A percentile compares a stretch with the other conserved stretches of the same genome.
phyloP scores from a whole-genome alignment of 1,139 yeast genomes.

The Wickerhamomyces sp. region DNA sequence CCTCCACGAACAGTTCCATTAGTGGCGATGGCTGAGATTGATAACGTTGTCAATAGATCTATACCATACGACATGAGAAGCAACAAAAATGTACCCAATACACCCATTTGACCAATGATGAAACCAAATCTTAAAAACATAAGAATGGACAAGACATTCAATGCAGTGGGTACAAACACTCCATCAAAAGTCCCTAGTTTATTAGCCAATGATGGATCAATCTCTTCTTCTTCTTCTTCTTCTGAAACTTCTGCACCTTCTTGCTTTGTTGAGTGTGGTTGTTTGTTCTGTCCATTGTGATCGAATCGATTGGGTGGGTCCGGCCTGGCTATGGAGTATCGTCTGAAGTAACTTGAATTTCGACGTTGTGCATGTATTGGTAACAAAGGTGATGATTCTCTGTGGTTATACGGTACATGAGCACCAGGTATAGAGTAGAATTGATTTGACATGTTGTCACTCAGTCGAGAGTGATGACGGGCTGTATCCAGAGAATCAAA shows the following conservation, averaged over 20 bases:
- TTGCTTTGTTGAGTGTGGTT: not conserved
- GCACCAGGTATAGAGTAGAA: conserved; percentile 30
- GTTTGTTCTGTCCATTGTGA: not conserved
- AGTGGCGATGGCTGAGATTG: conserved; percentile 75
- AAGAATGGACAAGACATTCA: conserved; percentile 72
- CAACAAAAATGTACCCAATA: conserved; percentile 54
- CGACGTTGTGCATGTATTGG: conserved; percentile 4
- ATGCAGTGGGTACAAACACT: conserved; percentile 70
- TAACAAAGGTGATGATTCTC: conserved; percentile 24
- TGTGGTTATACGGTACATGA: conserved; percentile 23
- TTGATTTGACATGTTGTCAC: conserved; percentile 5
- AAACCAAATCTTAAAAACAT: conserved; percentile 81
- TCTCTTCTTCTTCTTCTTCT: not conserved
- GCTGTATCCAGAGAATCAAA: not conserved
- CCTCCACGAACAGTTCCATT: conserved; percentile 83
- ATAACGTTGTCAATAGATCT: conserved; percentile 63
- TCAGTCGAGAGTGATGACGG: not conserved
- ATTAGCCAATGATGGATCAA: conserved; percentile 4
- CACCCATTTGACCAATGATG: conserved; percentile 74
- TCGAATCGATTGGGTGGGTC: not conserved
- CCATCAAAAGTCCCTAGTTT: conserved; percentile 75
- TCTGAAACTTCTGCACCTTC: not conserved
- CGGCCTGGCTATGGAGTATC: conserved; percentile 6
- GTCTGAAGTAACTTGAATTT: conserved; percentile 10
- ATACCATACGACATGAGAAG: conserved; percentile 59